Evolutionary conservation across 495 filamentous ascomycete genomes (phyloP), one percentile per base, ranked within the genome.

Genomic region (Choiromyces venosus): DNA sequence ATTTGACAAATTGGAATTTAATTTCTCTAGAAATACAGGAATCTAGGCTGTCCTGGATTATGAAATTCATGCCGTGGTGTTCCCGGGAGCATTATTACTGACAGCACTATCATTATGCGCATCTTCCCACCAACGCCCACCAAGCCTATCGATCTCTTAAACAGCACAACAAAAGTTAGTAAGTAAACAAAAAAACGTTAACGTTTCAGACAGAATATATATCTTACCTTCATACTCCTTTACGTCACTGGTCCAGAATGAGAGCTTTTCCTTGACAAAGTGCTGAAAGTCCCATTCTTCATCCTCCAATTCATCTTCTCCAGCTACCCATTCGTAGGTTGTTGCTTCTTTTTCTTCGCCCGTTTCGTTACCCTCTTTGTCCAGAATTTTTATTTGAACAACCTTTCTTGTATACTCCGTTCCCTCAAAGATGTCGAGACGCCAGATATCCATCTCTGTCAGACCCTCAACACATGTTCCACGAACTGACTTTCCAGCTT

Each of bases 361-460:
- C 75, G 88, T 86, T 7, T 83, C 83, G 37, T 86, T 84, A 6
- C 85, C 86, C 12, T 83, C 80, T 14, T 84, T 84, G 3, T 79
- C 81, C 37, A 93, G 78, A 2, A 90, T 75, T 36, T 84, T 85
- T 36, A 90, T 89, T 9, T 82, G 85, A 8, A 97, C 91, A 16
- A 77, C 83, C 29, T 81, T 78, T 44, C 92, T 87, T 36, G 85
- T 81, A 79, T 98, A 99, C 78, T 93, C 86, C 0, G 68, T 65
- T 0, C 95, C 95, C 81, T 99, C 95, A 76, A 96, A 99, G 12
- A 83, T 80, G 76, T 98, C 93, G 2, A 99, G 86, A 9, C 91
- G 88, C 76, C 85, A 83, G 37, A 97, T 83, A 78, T 97, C 92
- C 0, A 86, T 88, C 18, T 89, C 86, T 2, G 91, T 95, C 37